Evolutionary conservation across 106 monocot species (phyloP), one percentile per base, ranked within the genome.

Genomic region (Allium cepa): DNA sequence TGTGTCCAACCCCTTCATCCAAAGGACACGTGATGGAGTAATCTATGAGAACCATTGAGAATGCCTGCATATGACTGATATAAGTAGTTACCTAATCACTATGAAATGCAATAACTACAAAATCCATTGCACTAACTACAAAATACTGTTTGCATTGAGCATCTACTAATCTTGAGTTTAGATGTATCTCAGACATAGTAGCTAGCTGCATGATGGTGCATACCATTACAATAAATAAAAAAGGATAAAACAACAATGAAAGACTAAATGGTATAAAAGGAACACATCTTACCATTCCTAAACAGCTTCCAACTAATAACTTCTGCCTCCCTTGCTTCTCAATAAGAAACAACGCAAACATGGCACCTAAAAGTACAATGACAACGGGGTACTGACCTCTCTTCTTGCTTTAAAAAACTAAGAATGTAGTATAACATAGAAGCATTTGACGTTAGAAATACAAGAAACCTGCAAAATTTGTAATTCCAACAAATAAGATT

Each of bases 401-500:
- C 22, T 22, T 22, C 22, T 22, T 22, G 22, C 22, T 22, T 22
- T 0, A 22, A 22, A 22, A 22, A 22, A 0, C 22, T 22, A 22
- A 22, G 22, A 22, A 22, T 22, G 0, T 22, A 22, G 1, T 22
- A 22, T 22, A 22, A 22, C 22, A 22, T 22, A 22, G 22, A 22
- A 22, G 22, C 1, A 22, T 22, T 0, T 22, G 22, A 63, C 62
- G 14, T 26, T 9, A 48, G 11, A 65, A 58, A 50, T n/a, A 45
- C 67, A 14, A 53, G 26, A 18, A 56, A 94, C 93, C 93, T 81
- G 75, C 82, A 69, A 94, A 80, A 46, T 94, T 94, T 10, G 89
- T 90, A 62, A 94, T 73, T 72, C 93, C 93, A 59, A 94, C 84
- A 82, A 78, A 84, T 71, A 94, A 78, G 71, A 90, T 94, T 59